Base-by-base conservation (phyloP, 2,329 filamentous ascomycete species). In the Trichophyton mentagrophytes region DNA sequence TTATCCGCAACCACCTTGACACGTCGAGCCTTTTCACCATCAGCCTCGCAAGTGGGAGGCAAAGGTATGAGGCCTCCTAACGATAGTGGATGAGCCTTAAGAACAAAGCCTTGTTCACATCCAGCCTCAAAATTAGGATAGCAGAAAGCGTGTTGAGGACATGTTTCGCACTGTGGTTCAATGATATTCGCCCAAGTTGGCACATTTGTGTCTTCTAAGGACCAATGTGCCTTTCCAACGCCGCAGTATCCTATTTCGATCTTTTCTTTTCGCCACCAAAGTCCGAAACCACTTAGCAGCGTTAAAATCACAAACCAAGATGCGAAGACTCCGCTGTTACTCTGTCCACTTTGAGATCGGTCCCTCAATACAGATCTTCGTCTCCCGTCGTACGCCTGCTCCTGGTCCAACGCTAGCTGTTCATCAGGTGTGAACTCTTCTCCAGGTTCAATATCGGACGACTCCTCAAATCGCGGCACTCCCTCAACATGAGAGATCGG, bases 381-480 rank as follows among this genome's bases (percentile, higher is more conserved):
- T 63, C 63, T 67, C 55, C 83, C 82, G 56, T 79, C 77, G 61
- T 76, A 76, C 3, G 81, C 82, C 58, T 86, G 82, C 65, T 91
- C 87, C 58, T 81, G 80, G n/a, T 86, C 82, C 53, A 96, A 76
- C 65, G 90, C 90, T 11, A 95, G 77, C 73, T 91, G 88, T 69
- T 89, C 92, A 64, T 96, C 90, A 0, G 91, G 89, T 0, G 91
- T 96, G 66, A 97, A 99, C 69, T 99, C 93, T 72, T 97, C 93
- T 2, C 88, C 89, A 11, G 72, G 65, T 62, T 89, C 85, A 1
- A 89, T 71, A 13, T 75, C 76, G 11, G 75, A 68, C 13, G 70
- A 67, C 5, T 63, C 62, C 59, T 80, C 76, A 17, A 78, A 72
- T 47, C 75, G 73, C 53, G 72, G 72, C 65, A 27, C 69, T 62